Percentiles rank a stretch among this genome's conserved stretches.
phyloP scores from a whole-genome alignment of 148 eudicot genomes.

The Rhododendron vialii region DNA sequence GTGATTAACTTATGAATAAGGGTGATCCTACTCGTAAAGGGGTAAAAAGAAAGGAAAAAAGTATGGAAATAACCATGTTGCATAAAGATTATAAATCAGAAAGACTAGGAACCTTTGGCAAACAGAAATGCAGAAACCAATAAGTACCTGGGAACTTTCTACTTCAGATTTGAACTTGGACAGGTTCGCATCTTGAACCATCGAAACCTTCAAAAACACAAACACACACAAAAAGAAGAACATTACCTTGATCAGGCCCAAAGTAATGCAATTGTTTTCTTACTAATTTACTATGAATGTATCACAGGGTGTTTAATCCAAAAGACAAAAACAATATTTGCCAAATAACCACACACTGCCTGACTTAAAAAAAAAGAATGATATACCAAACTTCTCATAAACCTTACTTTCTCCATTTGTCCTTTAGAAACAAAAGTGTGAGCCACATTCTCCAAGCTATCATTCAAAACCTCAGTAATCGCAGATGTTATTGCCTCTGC shows the following conservation, averaged over 20 bases:
- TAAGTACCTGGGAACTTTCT: conserved; percentile 65
- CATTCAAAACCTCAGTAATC: conserved; percentile 65
- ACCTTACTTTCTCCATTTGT: conserved; percentile 65
- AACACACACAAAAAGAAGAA: conserved; percentile 4
- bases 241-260: neutral
- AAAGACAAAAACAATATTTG: neutral
- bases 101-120: neutral
- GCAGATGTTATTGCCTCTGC: conserved; percentile 81
- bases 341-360: neutral
- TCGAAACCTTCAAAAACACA: conserved; percentile 32
- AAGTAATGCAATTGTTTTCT: neutral
- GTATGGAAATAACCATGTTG: neutral
- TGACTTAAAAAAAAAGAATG: neutral
- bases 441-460: conserved; percentile 63
- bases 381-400: neutral
- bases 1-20: neutral
- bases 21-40: neutral
- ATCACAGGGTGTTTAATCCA: neutral
- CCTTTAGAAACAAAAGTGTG: conserved; percentile 58
- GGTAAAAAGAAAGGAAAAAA: neutral
- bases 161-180: conserved; percentile 62
- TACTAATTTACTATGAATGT: neutral
- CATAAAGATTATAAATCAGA: neutral
- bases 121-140: neutral
- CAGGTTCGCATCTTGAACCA: conserved; percentile 54